Percentiles rank a stretch among this genome's conserved stretches.
Conservation (phyloP, 2,329 filamentous ascomycete species). For the Orbilia blumenaviensis region DNA sequence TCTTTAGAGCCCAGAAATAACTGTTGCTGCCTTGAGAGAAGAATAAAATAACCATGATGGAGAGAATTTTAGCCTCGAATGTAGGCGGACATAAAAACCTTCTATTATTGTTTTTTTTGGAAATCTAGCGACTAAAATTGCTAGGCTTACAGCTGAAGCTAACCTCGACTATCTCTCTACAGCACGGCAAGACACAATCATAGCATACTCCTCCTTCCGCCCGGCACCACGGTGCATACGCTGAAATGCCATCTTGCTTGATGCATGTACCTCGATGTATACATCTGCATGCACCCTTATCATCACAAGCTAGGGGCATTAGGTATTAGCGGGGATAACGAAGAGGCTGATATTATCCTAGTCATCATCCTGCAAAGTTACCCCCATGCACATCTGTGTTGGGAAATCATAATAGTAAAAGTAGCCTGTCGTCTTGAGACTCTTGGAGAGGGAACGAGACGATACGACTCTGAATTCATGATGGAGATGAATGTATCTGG, state of each 20-base stretch:
- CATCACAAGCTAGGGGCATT: constrained; percentile 4
- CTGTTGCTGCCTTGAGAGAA: background rate
- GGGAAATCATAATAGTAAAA: no score
- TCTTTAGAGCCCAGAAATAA: background rate
- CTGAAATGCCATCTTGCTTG: background rate
- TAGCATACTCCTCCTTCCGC: constrained; percentile 25
- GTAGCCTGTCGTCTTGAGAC: no score
- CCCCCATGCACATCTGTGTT: no score
- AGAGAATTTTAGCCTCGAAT: no score
- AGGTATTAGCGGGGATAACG: constrained; percentile 3
- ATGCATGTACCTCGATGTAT: constrained; percentile 23
- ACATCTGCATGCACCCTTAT: constrained; percentile 25
- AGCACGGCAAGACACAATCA: no score
- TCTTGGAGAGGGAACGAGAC: no score
- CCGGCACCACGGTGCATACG: constrained; percentile 25
- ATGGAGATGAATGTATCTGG: no score
- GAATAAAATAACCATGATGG: no score
- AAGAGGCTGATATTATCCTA: background rate
- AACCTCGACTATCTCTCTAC: background rate
- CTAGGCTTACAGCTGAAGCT: background rate
- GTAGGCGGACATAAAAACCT: no score
- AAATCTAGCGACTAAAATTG: background rate
- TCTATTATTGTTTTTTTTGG: no score
- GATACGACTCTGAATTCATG: no score
- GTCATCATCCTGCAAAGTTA: background rate